Base-by-base conservation (phyloP, 2,329 filamentous ascomycete genomes). In the Whalleya microplaca region DNA sequence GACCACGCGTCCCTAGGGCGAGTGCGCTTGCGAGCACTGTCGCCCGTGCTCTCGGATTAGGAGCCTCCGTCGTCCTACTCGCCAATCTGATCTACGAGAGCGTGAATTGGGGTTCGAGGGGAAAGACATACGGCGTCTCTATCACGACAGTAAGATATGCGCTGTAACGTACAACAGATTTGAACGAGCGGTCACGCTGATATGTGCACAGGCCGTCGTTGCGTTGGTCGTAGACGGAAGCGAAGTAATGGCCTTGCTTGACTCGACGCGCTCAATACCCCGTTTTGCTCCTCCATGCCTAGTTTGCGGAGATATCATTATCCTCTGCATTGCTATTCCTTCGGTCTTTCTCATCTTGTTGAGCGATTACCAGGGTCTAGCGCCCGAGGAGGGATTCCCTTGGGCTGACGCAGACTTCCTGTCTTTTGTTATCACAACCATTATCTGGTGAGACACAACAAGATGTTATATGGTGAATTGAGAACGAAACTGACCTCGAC, bases 11-110 rank as follows among this genome's bases (percentile, higher is more conserved):
- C 21, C 62, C 62, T 10, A 57, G 44, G 21, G 20, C 54, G 18
- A 41, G 48, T n/a, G 62, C 57, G 14, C 45, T 63, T 18, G 56
- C 53, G 45, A 48, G 46, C 48, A 55, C 57, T 23, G 37, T 61
- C 51, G 58, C 56, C 10, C 60, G 62, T 52, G 56, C 58, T 47
- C 55, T 64, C 49, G 62, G 55, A 44, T 54, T 64, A 51, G 58
- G 58, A 21, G 52, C 52, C 21, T 63, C 62, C 2, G 60, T 64
- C 16, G 58, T 63, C 29, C 55, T 64, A 53, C 54, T 64, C 49
- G 55, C 62, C 47, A 63, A 64, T 37, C 43, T 63, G 29, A 56
- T 64, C 21, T 64, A 63, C 37, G 62, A 63, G 27, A 59, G 60
- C 41, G 56, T 64, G 48, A 57, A 51, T 55, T 64, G 62, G 62